These are phyloP conservation scores for Geopyxis carbonaria DNA, from an alignment of 495 filamentous ascomycete species.

Conservation along the genomic window DNA sequence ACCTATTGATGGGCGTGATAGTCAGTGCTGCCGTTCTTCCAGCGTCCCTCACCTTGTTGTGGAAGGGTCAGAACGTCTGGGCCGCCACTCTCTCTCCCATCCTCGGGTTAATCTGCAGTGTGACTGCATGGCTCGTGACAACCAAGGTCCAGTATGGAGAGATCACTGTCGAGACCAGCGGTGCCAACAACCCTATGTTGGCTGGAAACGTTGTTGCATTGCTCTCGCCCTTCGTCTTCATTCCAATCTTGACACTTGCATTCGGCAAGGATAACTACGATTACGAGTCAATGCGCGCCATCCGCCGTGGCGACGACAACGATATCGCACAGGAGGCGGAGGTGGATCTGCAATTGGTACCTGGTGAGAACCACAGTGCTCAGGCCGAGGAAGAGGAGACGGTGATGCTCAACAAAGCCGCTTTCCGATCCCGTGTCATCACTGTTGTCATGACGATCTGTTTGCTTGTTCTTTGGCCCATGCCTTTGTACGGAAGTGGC, in stretches of 20 bases:
- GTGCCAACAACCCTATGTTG: constrained; percentile 66
- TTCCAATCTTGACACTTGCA: constrained; percentile 58
- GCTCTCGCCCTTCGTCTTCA: constrained; percentile 60
- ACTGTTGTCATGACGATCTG: constrained; percentile 61
- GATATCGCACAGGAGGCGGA: constrained; percentile 52
- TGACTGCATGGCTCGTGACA: constrained; percentile 85
- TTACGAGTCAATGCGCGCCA: constrained; percentile 70
- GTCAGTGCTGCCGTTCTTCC: constrained; percentile 75
- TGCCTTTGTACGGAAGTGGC: constrained; percentile 74
- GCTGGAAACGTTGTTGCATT: constrained; percentile 67
- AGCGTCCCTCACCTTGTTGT: constrained; percentile 62
- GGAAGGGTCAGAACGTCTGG: constrained; percentile 69
- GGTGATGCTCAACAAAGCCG: constrained; percentile 49
- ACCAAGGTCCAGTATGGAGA: constrained; percentile 58
- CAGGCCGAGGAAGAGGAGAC: constrained; percentile 43
- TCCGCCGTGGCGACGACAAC: constrained; percentile 68
- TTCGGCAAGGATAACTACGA: constrained; percentile 73
- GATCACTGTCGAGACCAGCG: constrained; percentile 58
- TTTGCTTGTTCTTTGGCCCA: constrained; percentile 79
- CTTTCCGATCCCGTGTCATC: constrained; percentile 60
- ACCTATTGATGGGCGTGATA: constrained; percentile 83
- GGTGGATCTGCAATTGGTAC: constrained; percentile 53
- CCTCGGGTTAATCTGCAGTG: constrained; percentile 54
- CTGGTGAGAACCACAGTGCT: constrained; percentile 34
- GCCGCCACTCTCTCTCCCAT: constrained; percentile 59